Base-by-base conservation (phyloP, 257 asterid genomes). In the Asclepias syriaca region DNA sequence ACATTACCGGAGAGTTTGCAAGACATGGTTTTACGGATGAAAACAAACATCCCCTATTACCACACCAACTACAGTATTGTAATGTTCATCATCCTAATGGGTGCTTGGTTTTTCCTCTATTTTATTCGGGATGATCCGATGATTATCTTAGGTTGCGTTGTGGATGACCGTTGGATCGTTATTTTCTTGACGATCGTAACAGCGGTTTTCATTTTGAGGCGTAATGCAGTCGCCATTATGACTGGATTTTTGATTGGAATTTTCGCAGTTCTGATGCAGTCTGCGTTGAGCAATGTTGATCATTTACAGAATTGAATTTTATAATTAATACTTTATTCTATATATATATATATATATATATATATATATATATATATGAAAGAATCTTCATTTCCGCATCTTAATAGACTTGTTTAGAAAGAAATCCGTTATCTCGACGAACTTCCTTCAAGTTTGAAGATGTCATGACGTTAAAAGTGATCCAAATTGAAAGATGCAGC, bases 31-130 rank as follows among this genome's bases (percentile, higher is more conserved):
- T 73, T 65, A 3, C 87, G 87, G 15, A 32, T 82, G 75, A 77
- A 55, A 16, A 61, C 76, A 8, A 86, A 82, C 78, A 8, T 67
- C 7, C 24, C 85, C 22, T 76, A 86, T 75, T 84, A 82, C 83
- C 83, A 68, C 63, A 80, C 73, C 27, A 86, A 86, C 77, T 82
- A 84, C 65, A 69, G 60, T 39, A 73, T 86, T 37, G 50, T 86
- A 1, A 64, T 82, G 8, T 84, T 83, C 75, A 54, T 72, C 14
- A 8, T 73, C 72, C 11, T 69, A 21, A 63, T 73, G 72, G 56
- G 43, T n/a, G 78, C 65, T 0, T 87, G 89, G 88, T 51, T 83
- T 8, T 87, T 72, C 11, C 72, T 86, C 4, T 85, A 82, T 76
- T 79, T 83, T 66, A 82, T 87, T 7, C 83, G 84, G 0, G 80